phyloP scores from a whole-genome alignment of 1,284 basidiomycete species.

The Naganishia liquefaciens region DNA sequence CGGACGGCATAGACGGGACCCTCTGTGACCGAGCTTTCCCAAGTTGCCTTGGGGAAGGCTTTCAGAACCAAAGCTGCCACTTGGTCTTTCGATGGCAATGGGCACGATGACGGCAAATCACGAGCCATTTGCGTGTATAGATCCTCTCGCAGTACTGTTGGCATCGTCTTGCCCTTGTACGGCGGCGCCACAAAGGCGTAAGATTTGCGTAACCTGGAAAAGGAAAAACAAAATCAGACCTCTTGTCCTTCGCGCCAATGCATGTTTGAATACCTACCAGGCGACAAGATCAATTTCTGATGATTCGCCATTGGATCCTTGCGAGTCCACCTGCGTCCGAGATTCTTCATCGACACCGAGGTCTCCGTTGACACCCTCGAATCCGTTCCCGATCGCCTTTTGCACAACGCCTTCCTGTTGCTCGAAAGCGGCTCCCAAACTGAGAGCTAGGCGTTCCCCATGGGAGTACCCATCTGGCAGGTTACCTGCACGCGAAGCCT shows the following conservation, averaged over 20 bases:
- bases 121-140: constrained; percentile 33
- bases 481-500: constrained; percentile 2
- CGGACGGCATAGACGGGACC: constrained; percentile 31
- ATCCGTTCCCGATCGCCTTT: constrained; percentile 14
- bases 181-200: constrained; percentile 21
- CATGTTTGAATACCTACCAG: constrained; percentile 1
- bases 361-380: constrained; percentile 16
- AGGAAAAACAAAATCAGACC: background rate
- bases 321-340: constrained; percentile 22
- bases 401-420: constrained; percentile 3
- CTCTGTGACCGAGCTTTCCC: constrained; percentile 31
- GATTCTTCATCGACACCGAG: constrained; percentile 18
- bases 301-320: constrained; percentile 11
- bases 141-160: constrained; percentile 28
- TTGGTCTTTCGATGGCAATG: constrained; percentile 34
- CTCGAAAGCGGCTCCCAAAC: constrained; percentile 22
- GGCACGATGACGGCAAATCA: constrained; percentile 30
- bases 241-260: background rate
- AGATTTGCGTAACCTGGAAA: constrained; percentile 18
- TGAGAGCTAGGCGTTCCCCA: constrained; percentile 7
- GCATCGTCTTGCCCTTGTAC: constrained; percentile 18
- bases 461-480: constrained; percentile 3
- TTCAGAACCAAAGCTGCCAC: constrained; percentile 31
- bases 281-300: constrained; percentile 24
- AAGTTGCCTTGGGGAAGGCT: constrained; percentile 31